Percentiles rank a stretch among this genome's conserved stretches.
Evolutionary conservation across 1,284 basidiomycete genomes (phyloP).

Genomic region (Tilletia caries): DNA sequence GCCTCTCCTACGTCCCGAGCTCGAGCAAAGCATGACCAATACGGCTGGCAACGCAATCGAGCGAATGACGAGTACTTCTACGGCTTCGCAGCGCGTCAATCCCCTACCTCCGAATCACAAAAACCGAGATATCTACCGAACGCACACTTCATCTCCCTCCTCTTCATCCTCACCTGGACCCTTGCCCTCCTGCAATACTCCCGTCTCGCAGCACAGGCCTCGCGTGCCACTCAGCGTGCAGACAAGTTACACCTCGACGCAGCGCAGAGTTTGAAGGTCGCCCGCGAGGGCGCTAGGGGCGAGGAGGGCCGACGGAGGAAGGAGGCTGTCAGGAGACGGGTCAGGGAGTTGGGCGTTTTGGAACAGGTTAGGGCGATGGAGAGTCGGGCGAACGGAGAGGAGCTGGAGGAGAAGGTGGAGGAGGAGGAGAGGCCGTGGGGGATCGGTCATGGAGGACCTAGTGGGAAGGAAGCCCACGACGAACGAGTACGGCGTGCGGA

Average conservation of each 20-base stretch:
- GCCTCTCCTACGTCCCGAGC: conserved; percentile 12
- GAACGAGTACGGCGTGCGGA: conserved; percentile 10
- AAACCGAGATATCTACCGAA: conserved; percentile 22
- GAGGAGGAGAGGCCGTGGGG: conserved; percentile 15
- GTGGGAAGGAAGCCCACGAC: conserved; percentile 24
- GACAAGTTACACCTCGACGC: conserved; percentile 26
- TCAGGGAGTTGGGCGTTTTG: conserved; percentile 21
- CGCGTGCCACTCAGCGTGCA: conserved; percentile 26
- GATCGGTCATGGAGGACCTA: conserved; percentile 31
- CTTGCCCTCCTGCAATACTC: conserved; percentile 29
- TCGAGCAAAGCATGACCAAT: conserved; percentile 23
- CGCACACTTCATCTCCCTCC: conserved; percentile 25
- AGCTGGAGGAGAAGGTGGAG: neutral
- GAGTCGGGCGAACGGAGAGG: neutral
- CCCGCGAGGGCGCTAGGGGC: conserved; percentile 22
- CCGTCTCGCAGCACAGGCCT: conserved; percentile 23
- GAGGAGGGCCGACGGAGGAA: conserved; percentile 23
- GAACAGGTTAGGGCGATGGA: conserved; percentile 10
- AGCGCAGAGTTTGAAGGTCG: conserved; percentile 20
- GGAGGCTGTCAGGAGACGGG: conserved; percentile 20
- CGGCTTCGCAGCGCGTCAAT: conserved; percentile 7
- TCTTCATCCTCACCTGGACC: conserved; percentile 32
- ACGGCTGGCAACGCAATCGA: conserved; percentile 27
- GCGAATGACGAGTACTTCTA: conserved; percentile 18
- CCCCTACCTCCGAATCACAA: neutral